These are phyloP conservation scores for Pezicula radicicola DNA, from an alignment of 2,329 filamentous ascomycete genomes.

Conservation along the genomic window DNA sequence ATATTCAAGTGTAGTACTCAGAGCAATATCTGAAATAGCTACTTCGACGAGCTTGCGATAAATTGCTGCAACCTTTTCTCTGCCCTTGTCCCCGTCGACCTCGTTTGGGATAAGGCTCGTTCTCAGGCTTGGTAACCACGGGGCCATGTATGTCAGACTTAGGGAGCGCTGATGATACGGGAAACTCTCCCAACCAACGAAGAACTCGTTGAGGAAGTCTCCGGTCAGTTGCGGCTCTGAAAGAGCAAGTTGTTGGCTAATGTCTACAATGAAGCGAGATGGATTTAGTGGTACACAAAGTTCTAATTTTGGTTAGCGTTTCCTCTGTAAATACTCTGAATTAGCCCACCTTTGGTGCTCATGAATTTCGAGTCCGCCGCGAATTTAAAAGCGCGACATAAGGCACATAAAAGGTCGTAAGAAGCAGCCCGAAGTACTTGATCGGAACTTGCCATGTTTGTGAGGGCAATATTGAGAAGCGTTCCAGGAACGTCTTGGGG, in stretches of 20 bases:
- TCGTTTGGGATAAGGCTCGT: constrained; percentile 57
- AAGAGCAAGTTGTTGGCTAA: constrained; percentile 60
- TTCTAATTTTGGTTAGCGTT: constrained; percentile 37
- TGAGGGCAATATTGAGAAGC: constrained; percentile 63
- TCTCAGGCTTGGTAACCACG: constrained; percentile 62
- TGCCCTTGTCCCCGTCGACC: constrained; percentile 60
- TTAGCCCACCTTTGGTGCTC: constrained; percentile 53
- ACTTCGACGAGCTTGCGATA: constrained; percentile 67
- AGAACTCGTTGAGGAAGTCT: constrained; percentile 71
- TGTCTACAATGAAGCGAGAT: constrained; percentile 61
- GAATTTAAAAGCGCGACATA: constrained; percentile 68
- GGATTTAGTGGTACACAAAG: constrained; percentile 61
- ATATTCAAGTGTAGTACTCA: constrained; percentile 61
- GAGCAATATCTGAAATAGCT: constrained; percentile 55
- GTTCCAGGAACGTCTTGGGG: constrained; percentile 71
- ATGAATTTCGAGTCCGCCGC: constrained; percentile 58
- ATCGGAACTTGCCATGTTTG: constrained; percentile 62
- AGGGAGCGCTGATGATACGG: constrained; percentile 64
- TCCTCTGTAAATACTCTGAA: neutral
- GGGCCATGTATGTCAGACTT: constrained; percentile 67
- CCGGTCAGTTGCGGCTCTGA: constrained; percentile 65
- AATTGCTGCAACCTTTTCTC: constrained; percentile 60
- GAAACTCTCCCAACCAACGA: constrained; percentile 69
- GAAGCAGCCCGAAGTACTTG: constrained; percentile 58
- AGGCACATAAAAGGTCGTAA: constrained; percentile 64